A percentile compares a stretch with the other conserved stretches of the same genome.
Evolutionary conservation across 2,329 filamentous ascomycete genomes (phyloP).

Genomic region (Fusarium drepaniforme): DNA sequence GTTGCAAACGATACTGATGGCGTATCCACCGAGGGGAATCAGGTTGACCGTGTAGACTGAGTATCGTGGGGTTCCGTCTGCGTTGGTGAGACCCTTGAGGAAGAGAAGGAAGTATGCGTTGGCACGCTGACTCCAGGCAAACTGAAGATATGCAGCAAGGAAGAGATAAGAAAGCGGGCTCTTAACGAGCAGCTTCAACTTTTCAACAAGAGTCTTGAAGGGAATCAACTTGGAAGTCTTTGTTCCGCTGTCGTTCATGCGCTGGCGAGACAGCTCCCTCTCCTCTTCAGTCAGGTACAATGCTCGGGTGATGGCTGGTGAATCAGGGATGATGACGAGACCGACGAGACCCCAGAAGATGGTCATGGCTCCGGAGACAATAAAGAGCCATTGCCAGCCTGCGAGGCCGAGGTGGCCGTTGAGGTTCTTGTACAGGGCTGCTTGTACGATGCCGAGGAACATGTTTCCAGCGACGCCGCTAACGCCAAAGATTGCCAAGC

Average conservation of each 20-base stretch:
- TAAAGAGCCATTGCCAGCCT: conserved; percentile 41
- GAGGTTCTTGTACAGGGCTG: conserved; percentile 35
- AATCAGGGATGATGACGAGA: conserved; percentile 37
- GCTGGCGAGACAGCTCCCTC: conserved; percentile 16
- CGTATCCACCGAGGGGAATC: conserved; percentile 58
- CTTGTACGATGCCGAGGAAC: conserved; percentile 41
- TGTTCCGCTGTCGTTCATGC: conserved; percentile 36
- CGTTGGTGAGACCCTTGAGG: conserved; percentile 46
- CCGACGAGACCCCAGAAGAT: conserved; percentile 39
- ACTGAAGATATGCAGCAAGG: conserved; percentile 47
- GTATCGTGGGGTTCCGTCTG: conserved; percentile 39
- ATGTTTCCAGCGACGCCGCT: conserved; percentile 41
- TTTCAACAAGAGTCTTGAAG: conserved; percentile 21
- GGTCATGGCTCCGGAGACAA: conserved; percentile 36
- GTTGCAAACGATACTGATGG: conserved; percentile 59
- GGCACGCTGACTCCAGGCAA: conserved; percentile 51
- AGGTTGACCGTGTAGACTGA: conserved; percentile 61
- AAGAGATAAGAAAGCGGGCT: conserved; percentile 46
- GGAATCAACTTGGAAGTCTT: conserved; percentile 36
- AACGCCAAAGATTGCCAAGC: conserved; percentile 40
- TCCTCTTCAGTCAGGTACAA: conserved; percentile 25
- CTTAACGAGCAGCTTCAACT: conserved; percentile 28
- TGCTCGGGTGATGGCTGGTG: conserved; percentile 35
- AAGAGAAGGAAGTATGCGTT: conserved; percentile 52
- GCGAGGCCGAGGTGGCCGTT: conserved; percentile 34